phyloP scores from a whole-genome alignment of 495 filamentous ascomycete species.

The Aspergillus saccharolyticus region DNA sequence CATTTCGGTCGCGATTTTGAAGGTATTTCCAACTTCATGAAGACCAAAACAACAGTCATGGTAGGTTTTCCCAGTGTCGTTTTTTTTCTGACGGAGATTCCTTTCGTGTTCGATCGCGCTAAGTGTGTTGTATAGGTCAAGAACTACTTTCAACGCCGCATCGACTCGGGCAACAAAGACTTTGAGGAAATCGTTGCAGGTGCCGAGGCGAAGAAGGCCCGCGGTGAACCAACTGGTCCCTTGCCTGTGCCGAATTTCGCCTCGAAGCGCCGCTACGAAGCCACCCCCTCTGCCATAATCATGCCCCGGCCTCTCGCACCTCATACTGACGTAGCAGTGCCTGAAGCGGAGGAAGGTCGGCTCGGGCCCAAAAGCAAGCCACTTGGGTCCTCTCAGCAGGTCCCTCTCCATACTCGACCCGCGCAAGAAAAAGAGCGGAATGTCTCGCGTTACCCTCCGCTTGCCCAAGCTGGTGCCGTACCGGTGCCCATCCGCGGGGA shows the following conservation, averaged over 20 bases:
- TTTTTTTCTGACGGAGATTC: neutral
- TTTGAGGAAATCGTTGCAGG: slow-evolving; percentile 63
- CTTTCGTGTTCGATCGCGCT: neutral
- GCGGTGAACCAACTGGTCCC: slow-evolving; percentile 66
- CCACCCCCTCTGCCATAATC: slow-evolving; percentile 51
- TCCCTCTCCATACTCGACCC: slow-evolving; percentile 28
- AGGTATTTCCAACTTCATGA: slow-evolving; percentile 79
- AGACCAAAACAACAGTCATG: slow-evolving; percentile 91
- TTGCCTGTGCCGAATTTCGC: slow-evolving; percentile 57
- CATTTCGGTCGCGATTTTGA: slow-evolving; percentile 88
- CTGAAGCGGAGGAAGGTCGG: slow-evolving; percentile 51
- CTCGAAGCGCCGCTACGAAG: slow-evolving; percentile 55
- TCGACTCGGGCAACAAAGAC: slow-evolving; percentile 63
- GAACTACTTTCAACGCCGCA: slow-evolving; percentile 79
- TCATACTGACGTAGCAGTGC: slow-evolving; percentile 41
- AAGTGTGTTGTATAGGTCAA: slow-evolving; percentile 60
- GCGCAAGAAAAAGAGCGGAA: slow-evolving; percentile 35
- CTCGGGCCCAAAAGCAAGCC: slow-evolving; percentile 42
- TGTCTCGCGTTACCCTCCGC: slow-evolving; percentile 34
- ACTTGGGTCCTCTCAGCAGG: slow-evolving; percentile 28
- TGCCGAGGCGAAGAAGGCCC: slow-evolving; percentile 62
- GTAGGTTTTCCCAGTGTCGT: slow-evolving; percentile 44
- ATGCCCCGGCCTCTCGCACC: slow-evolving; percentile 58
- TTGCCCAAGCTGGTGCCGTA: slow-evolving; percentile 41
- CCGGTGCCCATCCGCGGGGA: slow-evolving; percentile 31